Evolutionary conservation across 2,329 filamentous ascomycete genomes (phyloP).

Genomic region (Colletotrichum orbiculare): DNA sequence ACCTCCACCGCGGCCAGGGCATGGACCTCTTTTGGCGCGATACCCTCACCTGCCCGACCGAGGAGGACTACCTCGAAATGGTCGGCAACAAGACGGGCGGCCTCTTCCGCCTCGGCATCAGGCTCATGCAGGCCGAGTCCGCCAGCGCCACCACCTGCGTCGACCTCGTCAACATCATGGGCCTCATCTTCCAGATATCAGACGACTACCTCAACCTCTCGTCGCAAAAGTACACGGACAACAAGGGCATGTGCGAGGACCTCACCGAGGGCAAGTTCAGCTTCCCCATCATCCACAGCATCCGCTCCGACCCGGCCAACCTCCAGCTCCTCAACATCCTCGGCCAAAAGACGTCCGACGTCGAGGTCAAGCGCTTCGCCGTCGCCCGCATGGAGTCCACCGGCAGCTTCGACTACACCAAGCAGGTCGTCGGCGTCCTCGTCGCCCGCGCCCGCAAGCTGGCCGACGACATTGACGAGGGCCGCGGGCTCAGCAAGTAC

Average conservation of each 20-base stretch:
- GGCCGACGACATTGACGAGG: constrained; percentile 73
- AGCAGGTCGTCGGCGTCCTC: constrained; percentile 72
- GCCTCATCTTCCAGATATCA: constrained; percentile 89
- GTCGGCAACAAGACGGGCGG: constrained; percentile 92
- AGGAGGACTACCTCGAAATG: constrained; percentile 95
- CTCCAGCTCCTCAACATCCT: constrained; percentile 91
- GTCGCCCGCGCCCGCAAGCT: constrained; percentile 71
- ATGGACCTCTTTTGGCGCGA: constrained; percentile 95
- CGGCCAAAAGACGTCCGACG: constrained; percentile 86
- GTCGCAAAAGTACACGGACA: constrained; percentile 78
- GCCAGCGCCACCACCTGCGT: constrained; percentile 73
- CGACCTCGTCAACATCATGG: constrained; percentile 85
- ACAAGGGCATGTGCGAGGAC: constrained; percentile 96
- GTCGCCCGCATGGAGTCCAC: constrained; percentile 90
- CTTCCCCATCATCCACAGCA: constrained; percentile 94
- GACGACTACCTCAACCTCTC: constrained; percentile 94
- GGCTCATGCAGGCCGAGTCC: constrained; percentile 86
- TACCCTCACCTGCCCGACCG: constrained; percentile 83
- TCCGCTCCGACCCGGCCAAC: constrained; percentile 79
- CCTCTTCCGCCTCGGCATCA: constrained; percentile 84
- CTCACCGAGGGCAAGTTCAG: constrained; percentile 97
- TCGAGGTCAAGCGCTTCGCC: constrained; percentile 91
- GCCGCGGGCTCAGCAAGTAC: constrained; percentile 64
- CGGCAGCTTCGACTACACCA: constrained; percentile 89
- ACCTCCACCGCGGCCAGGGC: constrained; percentile 87